Percentiles rank a stretch among this genome's conserved stretches.
Evolutionary conservation across 2,329 filamentous ascomycete species (phyloP).

Genomic region (Pseudomassariella vexata): DNA sequence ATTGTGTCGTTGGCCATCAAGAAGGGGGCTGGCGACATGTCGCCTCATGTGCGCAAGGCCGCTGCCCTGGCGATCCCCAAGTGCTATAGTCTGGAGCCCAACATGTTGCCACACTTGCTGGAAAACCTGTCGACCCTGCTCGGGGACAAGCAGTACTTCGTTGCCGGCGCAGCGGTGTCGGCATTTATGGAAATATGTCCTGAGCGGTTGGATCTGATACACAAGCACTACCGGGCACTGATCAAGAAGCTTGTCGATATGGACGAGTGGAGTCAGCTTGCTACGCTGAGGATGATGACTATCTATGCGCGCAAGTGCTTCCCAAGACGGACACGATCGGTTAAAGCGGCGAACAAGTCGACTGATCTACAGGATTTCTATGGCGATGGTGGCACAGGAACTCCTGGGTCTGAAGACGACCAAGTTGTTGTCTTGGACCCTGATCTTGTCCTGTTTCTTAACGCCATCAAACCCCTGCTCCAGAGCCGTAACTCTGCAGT

Average conservation of each 20-base stretch:
- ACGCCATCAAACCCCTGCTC: constrained; percentile 74
- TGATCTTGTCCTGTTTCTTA: constrained; percentile 77
- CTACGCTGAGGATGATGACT: constrained; percentile 75
- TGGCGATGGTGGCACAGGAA: constrained; percentile 52
- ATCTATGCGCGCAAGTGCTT: constrained; percentile 85
- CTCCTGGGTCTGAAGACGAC: constrained; percentile 36
- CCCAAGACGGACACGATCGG: constrained; percentile 59
- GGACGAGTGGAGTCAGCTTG: constrained; percentile 97
- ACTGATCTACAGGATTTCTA: constrained; percentile 70
- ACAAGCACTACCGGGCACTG: constrained; percentile 79
- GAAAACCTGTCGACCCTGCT: constrained; percentile 75
- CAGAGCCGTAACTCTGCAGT: constrained; percentile 92
- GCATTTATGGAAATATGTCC: constrained; percentile 89
- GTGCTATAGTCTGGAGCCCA: constrained; percentile 86
- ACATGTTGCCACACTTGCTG: constrained; percentile 74
- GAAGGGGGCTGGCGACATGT: constrained; percentile 89
- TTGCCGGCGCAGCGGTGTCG: constrained; percentile 87
- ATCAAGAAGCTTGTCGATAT: constrained; percentile 93
- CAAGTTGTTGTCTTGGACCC: constrained; percentile 66
- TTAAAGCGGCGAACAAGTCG: constrained; percentile 31
- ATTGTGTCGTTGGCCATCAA: constrained; percentile 96
- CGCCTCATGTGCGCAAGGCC: constrained; percentile 84
- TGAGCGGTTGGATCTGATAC: constrained; percentile 79
- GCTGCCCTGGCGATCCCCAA: constrained; percentile 93
- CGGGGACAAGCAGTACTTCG: constrained; percentile 90